Evolutionary conservation across 2,329 filamentous ascomycete species (phyloP).

Genomic region (Cercospora sp.): DNA sequence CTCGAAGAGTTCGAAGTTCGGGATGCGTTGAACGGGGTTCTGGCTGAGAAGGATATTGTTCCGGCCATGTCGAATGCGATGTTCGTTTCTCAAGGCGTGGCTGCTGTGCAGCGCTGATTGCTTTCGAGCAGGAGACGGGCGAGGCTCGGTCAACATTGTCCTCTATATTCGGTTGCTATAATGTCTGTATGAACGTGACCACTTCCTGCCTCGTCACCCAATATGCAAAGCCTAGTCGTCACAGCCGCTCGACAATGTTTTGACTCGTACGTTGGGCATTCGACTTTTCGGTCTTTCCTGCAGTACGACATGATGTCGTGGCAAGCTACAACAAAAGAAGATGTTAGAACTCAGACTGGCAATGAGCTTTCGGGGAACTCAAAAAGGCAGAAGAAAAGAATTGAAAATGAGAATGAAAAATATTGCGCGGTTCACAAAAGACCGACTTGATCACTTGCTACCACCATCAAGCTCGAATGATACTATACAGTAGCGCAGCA

Average conservation of each 20-base stretch:
- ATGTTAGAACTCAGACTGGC: background rate
- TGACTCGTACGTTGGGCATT: background rate
- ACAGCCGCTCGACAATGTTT: too few species aligned
- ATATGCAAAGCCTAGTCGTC: background rate
- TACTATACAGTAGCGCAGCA: background rate
- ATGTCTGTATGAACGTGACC: background rate
- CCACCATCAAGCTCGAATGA: background rate
- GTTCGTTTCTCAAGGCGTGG: background rate
- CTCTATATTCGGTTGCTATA: background rate
- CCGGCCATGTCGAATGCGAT: conserved; percentile 16
- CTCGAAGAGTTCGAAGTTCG: conserved; percentile 72
- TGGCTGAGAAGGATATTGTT: conserved; percentile 57
- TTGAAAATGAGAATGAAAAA: background rate
- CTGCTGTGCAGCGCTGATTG: background rate
- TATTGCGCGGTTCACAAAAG: background rate
- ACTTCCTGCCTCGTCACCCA: background rate
- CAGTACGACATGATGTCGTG: background rate
- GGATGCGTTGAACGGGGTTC: conserved; percentile 73
- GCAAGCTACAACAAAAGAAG: background rate
- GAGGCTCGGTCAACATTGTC: background rate
- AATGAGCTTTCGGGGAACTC: background rate
- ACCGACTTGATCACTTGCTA: background rate
- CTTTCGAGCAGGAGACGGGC: background rate
- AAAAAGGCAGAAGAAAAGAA: background rate
- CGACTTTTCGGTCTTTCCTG: background rate